Evolutionary conservation across 129 eudicot genomes (phyloP), one percentile per base, ranked within the genome.

Genomic region (Centella asiatica): DNA sequence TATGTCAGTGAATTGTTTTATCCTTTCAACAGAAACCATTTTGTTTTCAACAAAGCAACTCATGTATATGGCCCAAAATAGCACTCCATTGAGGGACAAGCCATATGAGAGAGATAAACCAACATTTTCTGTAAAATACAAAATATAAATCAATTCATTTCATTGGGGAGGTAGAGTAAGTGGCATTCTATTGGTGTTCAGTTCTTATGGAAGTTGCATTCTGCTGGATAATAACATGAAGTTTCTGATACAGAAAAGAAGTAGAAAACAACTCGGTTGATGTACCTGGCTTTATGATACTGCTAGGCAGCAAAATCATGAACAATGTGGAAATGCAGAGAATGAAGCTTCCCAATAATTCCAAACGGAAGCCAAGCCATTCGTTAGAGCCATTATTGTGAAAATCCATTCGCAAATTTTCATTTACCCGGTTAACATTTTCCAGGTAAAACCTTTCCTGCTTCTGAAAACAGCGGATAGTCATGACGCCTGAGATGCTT

Each of bases 21-120:
- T 78, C 80, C 99, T 85, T 74, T 93, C 99, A 24, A 93, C 87
- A 3, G 99, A 93, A 47, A 93, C 96, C 99, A 93, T 84, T 62
- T 72, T 87, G 72, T 88, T 93, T 64, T 93, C 96, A 53, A 80
- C 69, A 45, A 80, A 74, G 81, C 99, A 93, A 54, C 96, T 85
- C 67, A 66, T 72, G 61, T 76, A 93, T 42, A 87, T 52, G 22
- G 94, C 81, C 73, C 70, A 78, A 66, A 76, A 78, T 47, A 87
- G 48, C 67, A 71, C 77, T 5, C 73, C 54, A 45, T 93, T 87
- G 18, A 93, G 90, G 51, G 96, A 87, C 76, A 93, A 51, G 33
- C 96, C 99, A 20, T 87, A 93, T 0, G 96, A 87, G 13, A 85
- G 89, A 5, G 92, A 74, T 49, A 93, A 56, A n/a, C 99, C 99